Evolutionary conservation across 306 rosid species (phyloP), one percentile per base, ranked within the genome.

Genomic region (Lathyrus oleraceus): DNA sequence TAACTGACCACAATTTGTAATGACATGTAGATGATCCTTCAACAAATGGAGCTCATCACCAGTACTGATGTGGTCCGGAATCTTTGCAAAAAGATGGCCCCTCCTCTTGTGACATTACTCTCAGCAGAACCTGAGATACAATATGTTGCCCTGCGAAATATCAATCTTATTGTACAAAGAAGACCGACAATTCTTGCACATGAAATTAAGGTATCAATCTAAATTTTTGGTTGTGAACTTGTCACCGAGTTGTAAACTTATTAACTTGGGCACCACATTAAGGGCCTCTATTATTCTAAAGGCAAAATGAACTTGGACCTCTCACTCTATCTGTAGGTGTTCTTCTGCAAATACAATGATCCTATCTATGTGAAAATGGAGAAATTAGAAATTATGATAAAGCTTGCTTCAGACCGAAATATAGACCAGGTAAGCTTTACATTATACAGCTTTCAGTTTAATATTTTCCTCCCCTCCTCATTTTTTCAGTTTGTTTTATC

Each of bases 71-170:
- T 95, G 19, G 92, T 95, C 67, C 89, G 99, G 77, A 95, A 91
- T 87, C 99, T 95, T 75, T 95, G 99, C 84, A 95, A 95, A 88
- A 95, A 95, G 85, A 95, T 95, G 99, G 99, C 99, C 74, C 99
- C 99, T 79, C 99, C 99, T 64, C 99, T 95, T 23, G 99, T 95
- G 83, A 95, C 99, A 54, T 74, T 95, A 77, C 92, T 95, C 53
- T 91, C 99, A 38, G 96, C 99, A 72, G 99, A 95, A 86, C 97
- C 99, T 36, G 99, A 95, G 87, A 95, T 95, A 80, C 99, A 95
- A 81, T 95, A 95, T 85, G 99, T 95, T 75, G 97, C 99, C 27
- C 78, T 95, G 63, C 89, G 99, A 28, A 95, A 95, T 82, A 95
- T 95, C 80, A 95, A 95, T 83, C 97, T 95, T 76, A 95, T 95